These are phyloP conservation scores for Picea sitchensis DNA, from an alignment of 75 land plant species.

Conservation along the genomic window DNA sequence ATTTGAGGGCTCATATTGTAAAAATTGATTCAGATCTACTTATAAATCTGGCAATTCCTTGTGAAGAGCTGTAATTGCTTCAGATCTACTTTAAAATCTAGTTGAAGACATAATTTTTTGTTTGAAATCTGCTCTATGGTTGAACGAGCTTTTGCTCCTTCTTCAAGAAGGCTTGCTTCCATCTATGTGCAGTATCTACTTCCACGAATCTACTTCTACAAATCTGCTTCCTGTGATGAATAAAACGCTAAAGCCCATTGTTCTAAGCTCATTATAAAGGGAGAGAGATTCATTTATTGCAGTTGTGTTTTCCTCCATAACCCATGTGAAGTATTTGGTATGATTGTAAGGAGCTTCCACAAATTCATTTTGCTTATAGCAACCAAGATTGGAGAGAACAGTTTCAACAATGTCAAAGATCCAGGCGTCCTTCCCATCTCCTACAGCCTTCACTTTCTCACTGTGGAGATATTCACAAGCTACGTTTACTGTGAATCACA, in stretches of 20 bases:
- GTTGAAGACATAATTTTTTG: too few relatives aligned
- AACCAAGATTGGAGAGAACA: conserved; percentile 19
- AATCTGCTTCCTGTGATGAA: conserved; percentile 33
- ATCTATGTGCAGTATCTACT: too few relatives aligned
- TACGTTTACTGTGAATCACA: conserved; percentile 13
- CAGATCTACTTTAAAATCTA: too few relatives aligned
- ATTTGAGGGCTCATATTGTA: too few relatives aligned
- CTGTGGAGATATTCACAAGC: conserved; percentile 16
- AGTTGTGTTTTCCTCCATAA: conserved; percentile 18
- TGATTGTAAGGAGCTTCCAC: not conserved
- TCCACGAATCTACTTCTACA: too few relatives aligned
- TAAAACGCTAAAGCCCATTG: conserved; percentile 18
- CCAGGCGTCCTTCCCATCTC: conserved; percentile 20
- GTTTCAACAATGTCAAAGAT: conserved; percentile 51
- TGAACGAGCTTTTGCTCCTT: too few relatives aligned
- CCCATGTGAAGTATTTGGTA: conserved; percentile 7
- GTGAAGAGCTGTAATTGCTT: too few relatives aligned
- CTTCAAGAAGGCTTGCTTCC: too few relatives aligned
- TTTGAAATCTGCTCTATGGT: too few relatives aligned
- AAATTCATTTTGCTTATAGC: not conserved
- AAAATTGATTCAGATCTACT: too few relatives aligned
- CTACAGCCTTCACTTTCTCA: not conserved
- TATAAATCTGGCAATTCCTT: too few relatives aligned
- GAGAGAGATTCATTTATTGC: conserved; percentile 20
- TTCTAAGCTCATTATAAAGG: conserved; percentile 22